A percentile compares a stretch with the other conserved stretches of the same genome.
These are phyloP conservation scores for Ganoderma lingzhi DNA, from an alignment of 1,284 basidiomycete species.

Conservation along the genomic window DNA sequence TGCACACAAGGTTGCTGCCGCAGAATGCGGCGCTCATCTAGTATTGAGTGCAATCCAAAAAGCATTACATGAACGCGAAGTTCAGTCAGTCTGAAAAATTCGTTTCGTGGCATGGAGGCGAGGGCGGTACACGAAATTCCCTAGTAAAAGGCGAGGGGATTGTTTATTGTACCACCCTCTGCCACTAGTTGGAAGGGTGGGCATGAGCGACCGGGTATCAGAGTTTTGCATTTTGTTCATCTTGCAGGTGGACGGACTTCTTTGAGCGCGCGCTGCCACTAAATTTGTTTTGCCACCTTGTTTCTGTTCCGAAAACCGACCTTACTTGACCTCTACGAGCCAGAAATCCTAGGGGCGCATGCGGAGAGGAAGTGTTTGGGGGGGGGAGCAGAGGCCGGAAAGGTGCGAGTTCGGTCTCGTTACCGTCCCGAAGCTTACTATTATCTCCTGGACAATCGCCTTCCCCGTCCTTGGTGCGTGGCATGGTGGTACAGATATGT, in stretches of 20 bases:
- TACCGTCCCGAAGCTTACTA: background rate
- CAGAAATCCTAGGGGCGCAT: background rate
- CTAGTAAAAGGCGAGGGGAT: constrained; percentile 77
- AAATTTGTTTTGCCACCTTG: background rate
- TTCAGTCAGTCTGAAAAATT: constrained; percentile 59
- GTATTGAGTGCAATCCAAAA: background rate
- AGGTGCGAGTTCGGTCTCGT: background rate
- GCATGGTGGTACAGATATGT: background rate
- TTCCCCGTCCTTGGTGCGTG: background rate
- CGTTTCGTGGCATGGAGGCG: constrained; percentile 51
- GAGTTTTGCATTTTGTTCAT: constrained; percentile 43
- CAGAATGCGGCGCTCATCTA: too few species aligned
- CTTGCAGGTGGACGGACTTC: constrained; percentile 35
- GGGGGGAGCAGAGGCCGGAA: background rate
- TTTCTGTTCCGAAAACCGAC: too few species aligned
- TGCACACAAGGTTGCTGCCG: too few species aligned
- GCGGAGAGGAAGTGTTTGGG: background rate
- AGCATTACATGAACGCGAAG: constrained; percentile 22
- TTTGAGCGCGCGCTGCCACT: too few species aligned
- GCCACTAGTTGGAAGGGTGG: constrained; percentile 41
- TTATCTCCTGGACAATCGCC: background rate
- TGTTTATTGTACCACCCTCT: constrained; percentile 61
- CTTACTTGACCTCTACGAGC: too few species aligned
- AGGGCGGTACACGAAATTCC: constrained; percentile 65
- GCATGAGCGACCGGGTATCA: background rate